These are phyloP conservation scores for Setaria viridis DNA, from an alignment of 202 grass and related monocot genomes.

Conservation along the genomic window DNA sequence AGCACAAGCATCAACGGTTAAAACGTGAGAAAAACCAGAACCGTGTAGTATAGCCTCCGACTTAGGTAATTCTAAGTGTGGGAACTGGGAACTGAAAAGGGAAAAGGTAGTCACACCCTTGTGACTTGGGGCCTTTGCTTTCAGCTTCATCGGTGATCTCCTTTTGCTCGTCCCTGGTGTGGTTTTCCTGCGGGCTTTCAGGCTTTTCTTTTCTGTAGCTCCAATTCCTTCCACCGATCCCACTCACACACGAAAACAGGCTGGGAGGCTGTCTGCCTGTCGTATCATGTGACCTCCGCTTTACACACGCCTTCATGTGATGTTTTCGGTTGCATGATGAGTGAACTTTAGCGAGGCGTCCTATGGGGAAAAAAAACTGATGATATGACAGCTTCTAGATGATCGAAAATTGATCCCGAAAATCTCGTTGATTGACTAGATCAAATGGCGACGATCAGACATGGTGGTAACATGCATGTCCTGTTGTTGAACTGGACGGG, in stretches of 20 bases:
- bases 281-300: constrained; percentile 15
- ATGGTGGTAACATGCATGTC: not conserved
- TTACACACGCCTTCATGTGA: constrained; percentile 29
- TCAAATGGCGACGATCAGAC: not conserved
- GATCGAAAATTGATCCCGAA: not conserved
- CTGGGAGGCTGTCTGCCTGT: not conserved
- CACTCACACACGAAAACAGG: not conserved
- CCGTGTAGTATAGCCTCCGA: not conserved
- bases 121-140: not conserved
- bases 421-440: not conserved
- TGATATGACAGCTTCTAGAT: constrained; percentile 21
- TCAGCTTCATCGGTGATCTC: not conserved
- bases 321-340: not conserved
- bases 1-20: constrained; percentile 12
- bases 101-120: not conserved
- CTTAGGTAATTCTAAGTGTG: not conserved
- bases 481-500: not conserved
- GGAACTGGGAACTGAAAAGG: not conserved
- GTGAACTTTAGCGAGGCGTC: not conserved
- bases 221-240: not conserved
- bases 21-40: not conserved
- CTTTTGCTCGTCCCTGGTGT: constrained; percentile 1
- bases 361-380: too few relatives aligned
- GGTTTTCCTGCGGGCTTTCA: constrained; percentile 19
- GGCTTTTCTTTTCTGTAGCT: not conserved